phyloP scores from a whole-genome alignment of 2,329 filamentous ascomycete species.

The Aspergillus sclerotialis region DNA sequence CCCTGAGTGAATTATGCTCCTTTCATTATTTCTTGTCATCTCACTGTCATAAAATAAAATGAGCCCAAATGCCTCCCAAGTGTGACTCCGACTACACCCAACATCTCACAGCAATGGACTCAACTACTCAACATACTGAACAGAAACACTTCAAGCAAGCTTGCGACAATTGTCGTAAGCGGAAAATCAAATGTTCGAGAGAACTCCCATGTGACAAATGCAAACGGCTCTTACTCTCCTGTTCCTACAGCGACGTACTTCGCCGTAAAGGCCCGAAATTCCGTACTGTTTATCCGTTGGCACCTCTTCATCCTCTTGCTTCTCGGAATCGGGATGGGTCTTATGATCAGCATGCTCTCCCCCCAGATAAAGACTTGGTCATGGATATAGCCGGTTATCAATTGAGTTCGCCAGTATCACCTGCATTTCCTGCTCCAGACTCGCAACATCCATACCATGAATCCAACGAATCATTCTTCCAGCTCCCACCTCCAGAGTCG shows the following conservation, averaged over 20 bases:
- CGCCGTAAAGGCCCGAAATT: conserved; percentile 35
- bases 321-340: conserved; percentile 13
- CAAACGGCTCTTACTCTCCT: conserved; percentile 28
- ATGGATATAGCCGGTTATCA: conserved; percentile 12
- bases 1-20: conserved; percentile 1
- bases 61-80: conserved; percentile 1
- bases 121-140: conserved; percentile 7
- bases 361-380: conserved; percentile 13
- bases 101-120: conserved; percentile 14
- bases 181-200: conserved; percentile 38
- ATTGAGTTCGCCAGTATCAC: conserved; percentile 20
- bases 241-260: conserved; percentile 33
- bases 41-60: conserved; percentile 1
- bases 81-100: conserved; percentile 1
- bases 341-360: conserved; percentile 8
- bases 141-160: conserved; percentile 27
- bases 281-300: conserved; percentile 31
- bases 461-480: conserved; percentile 19
- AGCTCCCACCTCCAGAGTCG: conserved; percentile 22
- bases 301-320: conserved; percentile 26
- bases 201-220: conserved; percentile 37
- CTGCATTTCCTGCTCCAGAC: conserved; percentile 17
- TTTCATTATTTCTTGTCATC: neutral
- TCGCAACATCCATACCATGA: conserved; percentile 17
- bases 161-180: conserved; percentile 35